These are phyloP conservation scores for Macrotyloma uniflorum DNA, from an alignment of 306 rosid species.

Conservation along the genomic window DNA sequence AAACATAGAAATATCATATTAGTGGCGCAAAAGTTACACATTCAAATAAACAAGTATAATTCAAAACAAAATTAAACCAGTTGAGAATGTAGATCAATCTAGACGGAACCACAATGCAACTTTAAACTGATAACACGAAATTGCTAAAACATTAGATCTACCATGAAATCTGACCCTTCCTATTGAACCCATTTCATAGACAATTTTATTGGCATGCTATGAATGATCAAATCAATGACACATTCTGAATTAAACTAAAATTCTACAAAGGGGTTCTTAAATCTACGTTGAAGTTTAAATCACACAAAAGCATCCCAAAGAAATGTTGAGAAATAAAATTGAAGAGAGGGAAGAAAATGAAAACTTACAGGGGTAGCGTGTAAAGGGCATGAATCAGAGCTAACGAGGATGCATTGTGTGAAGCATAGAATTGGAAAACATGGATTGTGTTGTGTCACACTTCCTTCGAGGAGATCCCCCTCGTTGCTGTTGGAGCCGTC, in stretches of 20 bases:
- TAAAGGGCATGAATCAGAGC: conserved; percentile 26
- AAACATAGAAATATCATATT: background rate
- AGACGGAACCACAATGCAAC: conserved; percentile 24
- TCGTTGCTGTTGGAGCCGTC: background rate
- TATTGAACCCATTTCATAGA: conserved; percentile 14
- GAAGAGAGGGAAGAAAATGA: conserved; percentile 12
- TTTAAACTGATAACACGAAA: background rate
- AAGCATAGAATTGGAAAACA: conserved; percentile 15
- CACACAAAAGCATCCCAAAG: background rate
- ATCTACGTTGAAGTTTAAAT: background rate
- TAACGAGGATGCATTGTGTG: background rate
- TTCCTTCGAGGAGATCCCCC: conserved; percentile 34
- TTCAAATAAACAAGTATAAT: background rate
- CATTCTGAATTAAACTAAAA: conserved; percentile 12
- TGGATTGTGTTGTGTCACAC: conserved; percentile 6
- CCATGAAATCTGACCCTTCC: conserved; percentile 22
- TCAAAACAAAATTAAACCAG: background rate
- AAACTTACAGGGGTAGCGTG: conserved; percentile 31
- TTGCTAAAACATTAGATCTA: conserved; percentile 37
- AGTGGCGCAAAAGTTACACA: conserved; percentile 7
- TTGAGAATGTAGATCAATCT: background rate
- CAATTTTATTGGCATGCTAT: conserved; percentile 2
- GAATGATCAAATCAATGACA: conserved; percentile 18
- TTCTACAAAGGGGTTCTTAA: conserved; percentile 12
- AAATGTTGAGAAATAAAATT: background rate